Evolutionary conservation across 371 early-diverging fungal genomes (phyloP).

Genomic region (Apophysomyces variabilis): DNA sequence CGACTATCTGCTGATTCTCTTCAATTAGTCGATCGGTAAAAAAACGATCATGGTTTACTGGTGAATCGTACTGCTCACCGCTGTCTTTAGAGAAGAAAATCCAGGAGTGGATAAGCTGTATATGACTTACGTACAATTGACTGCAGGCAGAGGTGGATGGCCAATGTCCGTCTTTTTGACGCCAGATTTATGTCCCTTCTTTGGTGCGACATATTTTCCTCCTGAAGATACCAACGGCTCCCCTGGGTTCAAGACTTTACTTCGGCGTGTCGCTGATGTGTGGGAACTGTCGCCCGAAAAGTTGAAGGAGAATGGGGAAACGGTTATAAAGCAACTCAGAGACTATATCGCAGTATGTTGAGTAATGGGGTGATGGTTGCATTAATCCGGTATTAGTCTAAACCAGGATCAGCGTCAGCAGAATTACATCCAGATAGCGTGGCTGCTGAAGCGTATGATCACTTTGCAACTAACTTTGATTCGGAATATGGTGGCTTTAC

Average conservation of each 20-base stretch:
- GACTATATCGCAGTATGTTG: slow-evolving; percentile 29
- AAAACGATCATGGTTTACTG: not conserved
- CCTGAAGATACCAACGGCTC: slow-evolving; percentile 56
- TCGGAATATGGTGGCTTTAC: slow-evolving; percentile 61
- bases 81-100: slow-evolving; percentile 54
- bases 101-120: slow-evolving; percentile 72
- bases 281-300: slow-evolving; percentile 51
- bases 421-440: slow-evolving; percentile 25
- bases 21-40: slow-evolving; percentile 30
- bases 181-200: slow-evolving; percentile 66
- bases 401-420: slow-evolving; percentile 16
- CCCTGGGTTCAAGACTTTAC: slow-evolving; percentile 57
- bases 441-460: slow-evolving; percentile 34
- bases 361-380: not conserved
- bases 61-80: not conserved
- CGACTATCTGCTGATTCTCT: no score
- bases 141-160: slow-evolving; percentile 68
- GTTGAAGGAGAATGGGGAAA: slow-evolving; percentile 41
- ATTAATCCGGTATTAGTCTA: slow-evolving; percentile 12
- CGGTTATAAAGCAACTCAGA: slow-evolving; percentile 48
- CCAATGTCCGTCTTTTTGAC: slow-evolving; percentile 67
- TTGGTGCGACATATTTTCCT: slow-evolving; percentile 74
- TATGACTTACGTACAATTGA: slow-evolving; percentile 59
- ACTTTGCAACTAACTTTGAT: slow-evolving; percentile 56
- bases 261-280: slow-evolving; percentile 46